Percentiles rank a stretch among this genome's conserved stretches.
These are phyloP conservation scores for Neurospora pannonica DNA, from an alignment of 495 filamentous ascomycete species.

Conservation along the genomic window DNA sequence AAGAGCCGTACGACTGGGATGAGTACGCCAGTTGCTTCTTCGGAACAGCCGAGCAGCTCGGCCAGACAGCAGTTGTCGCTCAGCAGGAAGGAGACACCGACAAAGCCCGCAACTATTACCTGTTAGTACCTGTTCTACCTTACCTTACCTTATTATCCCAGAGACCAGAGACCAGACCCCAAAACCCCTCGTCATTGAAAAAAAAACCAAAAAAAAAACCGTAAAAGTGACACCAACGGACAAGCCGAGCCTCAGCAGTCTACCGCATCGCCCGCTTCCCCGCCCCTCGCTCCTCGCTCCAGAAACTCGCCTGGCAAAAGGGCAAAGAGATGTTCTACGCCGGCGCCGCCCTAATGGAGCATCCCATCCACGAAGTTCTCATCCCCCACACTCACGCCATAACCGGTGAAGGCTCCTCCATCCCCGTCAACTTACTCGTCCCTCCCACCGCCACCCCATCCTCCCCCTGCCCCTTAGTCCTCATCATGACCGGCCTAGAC, in stretches of 20 bases:
- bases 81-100: constrained; percentile 28
- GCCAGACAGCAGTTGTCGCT: constrained; percentile 37
- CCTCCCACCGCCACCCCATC: constrained; percentile 25
- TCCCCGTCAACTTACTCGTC: constrained; percentile 51
- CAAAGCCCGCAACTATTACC: constrained; percentile 52
- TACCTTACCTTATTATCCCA: neutral
- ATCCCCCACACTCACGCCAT: constrained; percentile 47
- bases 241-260: constrained; percentile 49
- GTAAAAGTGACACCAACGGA: neutral
- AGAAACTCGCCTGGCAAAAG: constrained; percentile 47
- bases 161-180: neutral
- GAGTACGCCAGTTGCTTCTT: constrained; percentile 56
- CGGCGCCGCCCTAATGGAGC: constrained; percentile 31
- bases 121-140: constrained; percentile 6
- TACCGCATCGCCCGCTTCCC: constrained; percentile 63
- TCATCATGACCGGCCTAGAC: constrained; percentile 64
- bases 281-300: constrained; percentile 30
- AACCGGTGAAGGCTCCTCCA: constrained; percentile 6
- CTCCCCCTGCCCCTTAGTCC: constrained; percentile 43
- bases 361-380: constrained; percentile 42
- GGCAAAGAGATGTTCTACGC: constrained; percentile 43
- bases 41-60: constrained; percentile 45
- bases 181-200: neutral
- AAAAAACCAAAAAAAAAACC: no score
- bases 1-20: constrained; percentile 40